Evolutionary conservation across 441 rosid genomes (phyloP), one percentile per base, ranked within the genome.

Genomic region (Erodium chrysanthum): DNA sequence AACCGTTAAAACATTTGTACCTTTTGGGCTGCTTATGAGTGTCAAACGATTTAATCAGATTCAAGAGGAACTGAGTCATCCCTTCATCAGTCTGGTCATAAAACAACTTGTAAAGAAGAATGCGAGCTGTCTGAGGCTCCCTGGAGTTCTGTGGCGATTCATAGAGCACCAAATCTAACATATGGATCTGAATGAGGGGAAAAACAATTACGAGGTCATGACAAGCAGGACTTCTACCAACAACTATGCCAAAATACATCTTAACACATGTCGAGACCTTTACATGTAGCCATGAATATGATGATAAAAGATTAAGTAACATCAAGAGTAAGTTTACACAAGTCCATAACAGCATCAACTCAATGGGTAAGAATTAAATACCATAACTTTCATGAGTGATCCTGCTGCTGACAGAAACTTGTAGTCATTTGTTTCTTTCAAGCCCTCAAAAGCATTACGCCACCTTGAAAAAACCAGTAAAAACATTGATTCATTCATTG

Each of bases 81-180:
- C 97, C 96, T 86, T 90, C 84, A 72, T 92, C 97, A 75, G 97
- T 90, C 76, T 92, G 99, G 72, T 92, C 98, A 78, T 95, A 95
- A 78, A 92, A 92, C 74, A 95, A 73, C 86, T 92, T 95, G 81
- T 95, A 92, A 73, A 95, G 98, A 76, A 92, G 90, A 75, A 95
- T 75, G 66, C 96, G 90, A 64, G 90, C 93, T 74, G 97, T 90
- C 75, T 75, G 91, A 69, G 99, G 87, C 84, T 92, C 98, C 83
- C 72, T 86, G 17, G 92, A 92, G 77, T 84, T 85, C 77, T 90
- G 95, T 64, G 98, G 95, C 48, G 73, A 69, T 74, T 78, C 70
- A 76, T 81, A 83, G 25, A 92, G 85, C 78, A 95, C 93, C 83
- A 92, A 81, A 75, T 88, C 87, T 75, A 90, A 76, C 81, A 88